Evolutionary conservation across 768 basidiomycete genomes (phyloP).

Genomic region (Mycena indigotica): DNA sequence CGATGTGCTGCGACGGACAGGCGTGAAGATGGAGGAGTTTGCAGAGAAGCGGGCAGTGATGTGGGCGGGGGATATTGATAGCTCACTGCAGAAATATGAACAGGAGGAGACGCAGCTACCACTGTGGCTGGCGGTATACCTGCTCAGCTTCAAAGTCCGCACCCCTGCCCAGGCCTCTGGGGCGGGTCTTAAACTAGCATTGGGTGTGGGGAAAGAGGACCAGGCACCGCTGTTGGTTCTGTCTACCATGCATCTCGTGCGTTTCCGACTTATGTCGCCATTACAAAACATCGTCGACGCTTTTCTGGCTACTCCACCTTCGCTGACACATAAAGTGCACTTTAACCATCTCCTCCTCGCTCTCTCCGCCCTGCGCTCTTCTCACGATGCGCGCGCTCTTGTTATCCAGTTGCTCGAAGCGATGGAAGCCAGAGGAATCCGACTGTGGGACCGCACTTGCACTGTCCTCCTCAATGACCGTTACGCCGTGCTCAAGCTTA

Average conservation of each 20-base stretch:
- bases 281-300: conserved; percentile 47
- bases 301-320: conserved; percentile 40
- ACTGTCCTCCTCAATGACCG: conserved; percentile 49
- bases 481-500: conserved; percentile 52
- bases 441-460: conserved; percentile 45
- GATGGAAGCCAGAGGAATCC: conserved; percentile 50
- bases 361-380: conserved; percentile 43
- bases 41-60: conserved; percentile 41
- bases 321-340: conserved; percentile 31
- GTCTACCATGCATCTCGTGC: conserved; percentile 49
- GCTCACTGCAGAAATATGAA: conserved; percentile 3
- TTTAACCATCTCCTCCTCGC: conserved; percentile 60
- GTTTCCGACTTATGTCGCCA: conserved; percentile 49
- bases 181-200: conserved; percentile 43
- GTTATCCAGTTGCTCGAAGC: conserved; percentile 44
- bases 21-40: conserved; percentile 41
- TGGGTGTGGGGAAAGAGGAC: conserved; percentile 35
- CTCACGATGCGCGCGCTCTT: conserved; percentile 40
- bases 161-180: conserved; percentile 47
- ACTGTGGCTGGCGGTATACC: conserved; percentile 56
- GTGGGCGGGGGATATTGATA: conserved; percentile 35
- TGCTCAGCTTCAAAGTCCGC: conserved; percentile 49
- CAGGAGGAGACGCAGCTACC: conserved; percentile 36
- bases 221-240: conserved; percentile 50
- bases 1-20: background rate